Percentiles rank a stretch among this genome's conserved stretches.
Conservation (phyloP, 352 stramenopile genomes). For the Phytophthora litchii region DNA sequence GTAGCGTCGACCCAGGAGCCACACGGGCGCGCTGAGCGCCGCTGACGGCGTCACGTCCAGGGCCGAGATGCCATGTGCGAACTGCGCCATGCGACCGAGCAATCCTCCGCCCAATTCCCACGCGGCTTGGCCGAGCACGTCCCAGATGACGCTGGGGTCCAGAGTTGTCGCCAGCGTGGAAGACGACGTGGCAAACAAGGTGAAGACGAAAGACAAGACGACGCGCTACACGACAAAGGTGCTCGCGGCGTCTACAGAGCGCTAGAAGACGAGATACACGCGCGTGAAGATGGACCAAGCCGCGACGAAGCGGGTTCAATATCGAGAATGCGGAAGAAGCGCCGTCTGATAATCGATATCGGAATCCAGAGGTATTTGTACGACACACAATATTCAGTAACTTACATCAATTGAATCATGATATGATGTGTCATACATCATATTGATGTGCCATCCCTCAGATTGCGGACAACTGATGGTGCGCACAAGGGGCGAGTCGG, state of each 20-base stretch:
- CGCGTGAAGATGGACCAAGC: neutral
- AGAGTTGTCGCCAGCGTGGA: slow-evolving; percentile 29
- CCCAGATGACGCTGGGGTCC: slow-evolving; percentile 21
- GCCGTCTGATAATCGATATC: slow-evolving; percentile 12
- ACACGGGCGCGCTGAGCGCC: slow-evolving; percentile 50
- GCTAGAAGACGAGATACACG: slow-evolving; percentile 3
- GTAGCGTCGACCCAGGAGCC: slow-evolving; percentile 50
- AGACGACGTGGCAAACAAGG: slow-evolving; percentile 2
- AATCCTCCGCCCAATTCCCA: slow-evolving; percentile 54
- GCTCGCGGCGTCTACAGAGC: neutral
- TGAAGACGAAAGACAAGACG: slow-evolving; percentile 2
- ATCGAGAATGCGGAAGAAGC: slow-evolving; percentile 9
- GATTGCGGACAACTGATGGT: slow-evolving; percentile 19
- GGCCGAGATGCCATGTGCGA: slow-evolving; percentile 81
- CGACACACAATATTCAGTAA: neutral
- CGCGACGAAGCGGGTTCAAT: slow-evolving; percentile 9
- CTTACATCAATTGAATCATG: neutral
- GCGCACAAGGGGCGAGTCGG: slow-evolving; percentile 13
- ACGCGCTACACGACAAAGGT: slow-evolving; percentile 18
- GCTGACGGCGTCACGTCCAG: slow-evolving; percentile 53
- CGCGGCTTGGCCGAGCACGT: slow-evolving; percentile 30
- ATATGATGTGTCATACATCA: slow-evolving; percentile 3
- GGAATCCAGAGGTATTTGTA: slow-evolving; percentile 6
- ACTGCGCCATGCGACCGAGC: slow-evolving; percentile 74
- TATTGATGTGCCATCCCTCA: slow-evolving; percentile 2